Base-by-base conservation (phyloP, 306 rosid genomes). In the Hippophae rhamnoides region DNA sequence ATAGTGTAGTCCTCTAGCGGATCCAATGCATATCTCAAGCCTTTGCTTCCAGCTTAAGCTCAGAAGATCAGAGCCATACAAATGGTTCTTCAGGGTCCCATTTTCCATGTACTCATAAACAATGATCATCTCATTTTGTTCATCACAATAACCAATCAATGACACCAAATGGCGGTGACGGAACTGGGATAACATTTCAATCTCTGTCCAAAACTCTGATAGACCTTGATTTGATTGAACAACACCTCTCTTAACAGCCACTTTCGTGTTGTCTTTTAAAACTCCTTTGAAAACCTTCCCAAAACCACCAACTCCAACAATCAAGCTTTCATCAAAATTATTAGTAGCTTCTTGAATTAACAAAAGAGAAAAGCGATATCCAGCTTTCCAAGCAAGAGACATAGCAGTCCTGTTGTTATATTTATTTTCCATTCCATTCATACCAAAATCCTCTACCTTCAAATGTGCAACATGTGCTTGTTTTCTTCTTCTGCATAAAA, bases 151-250 rank as follows among this genome's bases (percentile, higher is more conserved):
- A 38, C 94, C 94, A 1, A 86, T 86, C 60, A 86, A 52, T 2
- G 94, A 75, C 10, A 85, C 94, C 71, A 85, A 67, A 78, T 85
- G 89, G 11, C 86, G 82, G 57, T 86, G 94, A 27, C 89, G 84
- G 52, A 86, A 78, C 46, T 78, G 79, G 8, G 94, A 86, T 41
- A 86, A 38, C 86, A 86, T 83, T 70, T 82, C 85, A n/a, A 86
- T 82, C 68, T 86, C 94, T 0, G 86, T 82, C 56, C 64, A 60
- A 47, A 86, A 86, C 64, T 86, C 94, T 13, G 61, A 70, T 55
- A 78, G 81, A 25, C 94, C 89, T 60, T 80, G 89, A 45, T 64
- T 70, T 48, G 89, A 82, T 56, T 76, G 65, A 10, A 75, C 44
- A 42, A 66, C 50, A 6, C 86, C 89, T 61, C 89, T 75, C 67